Evolutionary conservation across 129 eudicot species (phyloP), one percentile per base, ranked within the genome.

Genomic region (Erigeron canadensis): DNA sequence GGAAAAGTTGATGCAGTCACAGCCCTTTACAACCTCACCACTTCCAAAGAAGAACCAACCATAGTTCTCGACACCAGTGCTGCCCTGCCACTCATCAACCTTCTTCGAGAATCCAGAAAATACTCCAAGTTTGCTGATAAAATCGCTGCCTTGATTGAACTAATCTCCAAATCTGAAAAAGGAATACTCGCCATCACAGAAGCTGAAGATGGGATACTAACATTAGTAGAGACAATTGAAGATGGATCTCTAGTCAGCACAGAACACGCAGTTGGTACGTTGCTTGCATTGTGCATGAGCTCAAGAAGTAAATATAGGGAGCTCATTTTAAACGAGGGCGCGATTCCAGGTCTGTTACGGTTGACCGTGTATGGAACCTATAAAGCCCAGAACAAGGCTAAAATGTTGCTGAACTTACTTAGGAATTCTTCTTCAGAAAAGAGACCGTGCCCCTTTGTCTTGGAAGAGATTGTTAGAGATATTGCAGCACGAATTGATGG

Each of bases 261-360:
- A 50, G 91, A 79, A 42, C 89, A 84, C 39, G 97, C 91, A 4
- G 94, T 88, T 38, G 91, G 89, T 41, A 89, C 80, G 45, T 74
- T 91, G 74, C 81, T 88, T 48, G 65, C 81, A 1, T 59, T 91
- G 61, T 91, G 96, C 44, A 45, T 28, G 73, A 88, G 94, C 75
- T 84, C 81, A 16, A 81, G 91, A 60, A 73, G 76, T 72, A 86
- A 84, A 44, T 91, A 82, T 60, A 38, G 97, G 78, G 87, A 81
- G 42, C 91, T 88, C 45, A 88, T 91, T 67, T 87, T 91, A 13
- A 84, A 83, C 16, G 97, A 88, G 84, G 97, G 97, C 59, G 93
- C 91, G 18, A 88, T 91, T 50, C 97, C 97, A 0, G 97, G 97
- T 46, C 83, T 91, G 54, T 66, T 91, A 43, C 66, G 84, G 51